Evolutionary conservation across 306 rosid species (phyloP).

Genomic region (Lithocarpus polystachyus): DNA sequence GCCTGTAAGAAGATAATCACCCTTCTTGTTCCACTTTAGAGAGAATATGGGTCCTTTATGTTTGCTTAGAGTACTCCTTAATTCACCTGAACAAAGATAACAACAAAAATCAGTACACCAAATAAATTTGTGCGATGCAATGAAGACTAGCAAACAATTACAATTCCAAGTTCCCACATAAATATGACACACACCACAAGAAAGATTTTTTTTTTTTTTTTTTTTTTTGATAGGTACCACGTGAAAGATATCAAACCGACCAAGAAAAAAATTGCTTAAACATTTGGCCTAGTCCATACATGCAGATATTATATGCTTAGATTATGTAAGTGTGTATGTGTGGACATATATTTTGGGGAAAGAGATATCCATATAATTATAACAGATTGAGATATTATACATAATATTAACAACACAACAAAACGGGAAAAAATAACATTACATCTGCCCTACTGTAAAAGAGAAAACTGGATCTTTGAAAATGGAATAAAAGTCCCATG

Average conservation of each 20-base stretch:
- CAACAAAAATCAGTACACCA: conserved; percentile 3
- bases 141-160: background rate
- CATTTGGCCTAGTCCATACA: background rate
- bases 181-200: background rate
- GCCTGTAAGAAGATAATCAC: conserved; percentile 94
- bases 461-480: background rate
- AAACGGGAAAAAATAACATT: background rate
- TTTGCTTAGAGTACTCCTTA: conserved; percentile 72
- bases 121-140: background rate
- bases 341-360: background rate
- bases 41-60: conserved; percentile 94
- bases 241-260: background rate
- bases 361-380: background rate
- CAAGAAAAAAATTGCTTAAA: background rate
- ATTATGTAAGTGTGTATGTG: background rate
- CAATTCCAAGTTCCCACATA: background rate
- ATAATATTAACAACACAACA: background rate
- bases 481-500: background rate
- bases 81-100: conserved; percentile 59
- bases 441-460: too few species aligned
- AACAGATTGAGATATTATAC: background rate
- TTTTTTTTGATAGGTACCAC: too few species aligned
- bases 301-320: background rate
- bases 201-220: background rate
- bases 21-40: conserved; percentile 93